Conservation (phyloP, 495 filamentous ascomycete species). For the Penicillium tannophilum region DNA sequence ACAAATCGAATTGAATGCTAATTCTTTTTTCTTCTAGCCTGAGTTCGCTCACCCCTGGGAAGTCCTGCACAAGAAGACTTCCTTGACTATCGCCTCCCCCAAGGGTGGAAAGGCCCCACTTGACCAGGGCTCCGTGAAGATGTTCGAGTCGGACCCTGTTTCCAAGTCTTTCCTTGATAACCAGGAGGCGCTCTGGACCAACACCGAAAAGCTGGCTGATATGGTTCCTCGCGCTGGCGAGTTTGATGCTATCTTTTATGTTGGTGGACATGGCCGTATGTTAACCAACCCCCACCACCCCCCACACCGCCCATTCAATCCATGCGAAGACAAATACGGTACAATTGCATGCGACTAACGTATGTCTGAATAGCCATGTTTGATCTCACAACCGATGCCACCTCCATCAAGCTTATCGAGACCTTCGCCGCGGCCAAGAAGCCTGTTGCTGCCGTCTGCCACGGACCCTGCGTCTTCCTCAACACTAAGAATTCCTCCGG, state of each 20-base stretch:
- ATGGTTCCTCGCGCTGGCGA: constrained; percentile 56
- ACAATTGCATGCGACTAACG: constrained; percentile 7
- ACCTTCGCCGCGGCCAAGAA: constrained; percentile 65
- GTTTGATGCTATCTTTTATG: constrained; percentile 71
- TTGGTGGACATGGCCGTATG: constrained; percentile 76
- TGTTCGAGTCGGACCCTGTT: constrained; percentile 56
- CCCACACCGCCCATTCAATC: background rate
- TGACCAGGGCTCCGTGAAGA: constrained; percentile 64
- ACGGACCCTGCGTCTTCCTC: constrained; percentile 64
- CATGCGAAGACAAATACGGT: too few relatives aligned
- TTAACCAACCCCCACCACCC: too few relatives aligned
- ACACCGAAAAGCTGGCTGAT: constrained; percentile 55
- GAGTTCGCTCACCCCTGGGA: constrained; percentile 73
- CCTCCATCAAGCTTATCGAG: constrained; percentile 56
- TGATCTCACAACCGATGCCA: constrained; percentile 56
- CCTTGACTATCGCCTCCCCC: constrained; percentile 66
- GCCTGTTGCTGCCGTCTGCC: constrained; percentile 67
- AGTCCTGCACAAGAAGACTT: constrained; percentile 54
- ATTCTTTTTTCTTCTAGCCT: constrained; percentile 42
- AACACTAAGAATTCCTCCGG: constrained; percentile 57
- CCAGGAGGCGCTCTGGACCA: constrained; percentile 60
- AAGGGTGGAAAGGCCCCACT: constrained; percentile 68
- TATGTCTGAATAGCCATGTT: constrained; percentile 61
- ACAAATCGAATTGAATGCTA: background rate
- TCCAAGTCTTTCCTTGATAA: constrained; percentile 54